Base-by-base conservation (phyloP, 192 early-diverging fungal genomes). In the Lobosporangium transversale region DNA sequence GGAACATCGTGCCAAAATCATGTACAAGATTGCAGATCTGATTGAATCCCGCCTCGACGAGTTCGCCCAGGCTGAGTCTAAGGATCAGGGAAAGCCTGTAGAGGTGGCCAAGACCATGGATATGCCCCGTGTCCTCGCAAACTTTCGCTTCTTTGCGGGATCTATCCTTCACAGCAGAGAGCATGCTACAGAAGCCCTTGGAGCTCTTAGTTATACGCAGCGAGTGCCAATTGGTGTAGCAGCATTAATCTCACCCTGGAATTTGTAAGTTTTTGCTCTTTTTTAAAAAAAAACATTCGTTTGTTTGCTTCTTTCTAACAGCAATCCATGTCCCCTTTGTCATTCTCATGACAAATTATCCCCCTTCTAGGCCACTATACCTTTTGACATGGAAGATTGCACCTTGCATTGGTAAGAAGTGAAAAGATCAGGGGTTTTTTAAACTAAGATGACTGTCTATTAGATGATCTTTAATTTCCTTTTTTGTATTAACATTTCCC, bases 371-470 rank as follows among this genome's bases (percentile, higher is more conserved):
- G 62, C 90, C 92, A 10, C 45, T 91, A 50, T 90, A 88, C 48
- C 81, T 91, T 40, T 74, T 92, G 23, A 90, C 89, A 6, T 89
- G 88, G 86, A 94, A 93, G 66, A 86, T 94, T 50, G 93, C 91
- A 7, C 89, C 91, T 0, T 89, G 88, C 53, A 84, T 93, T 50
- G 89, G 87, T 33, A 71, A 63, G 84, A 31, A 54, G 3, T n/a
- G 23, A 66, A 29, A 55, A 33, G n/a, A 27, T 12, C 14, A n/a
- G n/a, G n/a, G n/a, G n/a, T n/a, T n/a, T n/a, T n/a, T n/a, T n/a
- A n/a, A n/a, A n/a, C n/a, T n/a, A n/a, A n/a, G n/a, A n/a, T n/a
- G n/a, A n/a, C n/a, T n/a, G n/a, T n/a, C n/a, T n/a, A n/a, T n/a
- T n/a, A n/a, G n/a, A n/a, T n/a, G n/a, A n/a, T n/a, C n/a, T n/a